Conservation (phyloP, 495 filamentous ascomycete species). For the Parmelia sp. region DNA sequence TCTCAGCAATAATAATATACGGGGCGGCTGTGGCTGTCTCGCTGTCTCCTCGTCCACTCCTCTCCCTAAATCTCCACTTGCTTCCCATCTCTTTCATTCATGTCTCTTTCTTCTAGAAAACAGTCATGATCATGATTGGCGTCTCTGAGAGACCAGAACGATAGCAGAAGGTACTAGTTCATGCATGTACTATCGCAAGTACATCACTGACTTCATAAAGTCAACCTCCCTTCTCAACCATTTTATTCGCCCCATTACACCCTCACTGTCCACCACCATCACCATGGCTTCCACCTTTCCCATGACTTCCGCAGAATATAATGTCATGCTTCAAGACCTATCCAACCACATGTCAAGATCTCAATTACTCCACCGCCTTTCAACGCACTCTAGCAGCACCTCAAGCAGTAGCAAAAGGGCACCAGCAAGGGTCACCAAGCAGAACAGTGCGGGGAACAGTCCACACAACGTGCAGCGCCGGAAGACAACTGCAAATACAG, state of each 20-base stretch:
- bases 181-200: background rate
- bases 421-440: conserved; percentile 56
- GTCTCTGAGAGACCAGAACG: conserved; percentile 10
- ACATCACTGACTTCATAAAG: conserved; percentile 8
- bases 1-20: background rate
- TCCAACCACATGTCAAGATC: conserved; percentile 22
- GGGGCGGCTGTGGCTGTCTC: background rate
- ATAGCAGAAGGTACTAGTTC: conserved; percentile 11
- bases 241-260: background rate
- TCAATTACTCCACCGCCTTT: conserved; percentile 23
- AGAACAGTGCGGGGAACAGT: conserved; percentile 64
- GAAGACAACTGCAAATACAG: conserved; percentile 49
- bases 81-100: background rate
- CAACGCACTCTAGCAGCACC: conserved; percentile 23
- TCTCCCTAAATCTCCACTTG: conserved; percentile 6
- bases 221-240: background rate
- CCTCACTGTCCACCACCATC: background rate
- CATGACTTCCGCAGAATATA: conserved; percentile 11
- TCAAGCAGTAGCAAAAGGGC: conserved; percentile 29
- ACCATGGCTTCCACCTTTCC: conserved; percentile 13
- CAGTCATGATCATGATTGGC: conserved; percentile 2
- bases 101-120: background rate
- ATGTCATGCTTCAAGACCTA: conserved; percentile 13
- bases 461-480: conserved; percentile 52
- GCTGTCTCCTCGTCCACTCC: background rate